Conservation (phyloP, 2,329 filamentous ascomycete genomes). For the Aspergillus neotritici region DNA sequence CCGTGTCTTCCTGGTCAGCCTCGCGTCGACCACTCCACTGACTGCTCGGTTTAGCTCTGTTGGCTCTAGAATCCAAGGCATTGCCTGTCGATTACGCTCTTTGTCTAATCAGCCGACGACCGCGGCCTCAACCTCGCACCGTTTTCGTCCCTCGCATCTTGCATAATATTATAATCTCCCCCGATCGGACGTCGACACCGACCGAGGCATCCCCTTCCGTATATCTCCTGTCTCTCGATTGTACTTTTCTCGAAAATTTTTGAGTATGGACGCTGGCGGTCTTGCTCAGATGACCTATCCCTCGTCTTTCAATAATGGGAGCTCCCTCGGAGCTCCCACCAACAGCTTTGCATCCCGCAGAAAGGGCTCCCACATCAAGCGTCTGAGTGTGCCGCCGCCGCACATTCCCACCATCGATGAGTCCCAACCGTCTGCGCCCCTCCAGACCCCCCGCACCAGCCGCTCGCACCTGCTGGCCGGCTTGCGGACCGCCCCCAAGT, state of each 20-base stretch:
- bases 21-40: too few species aligned
- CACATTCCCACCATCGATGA: slow-evolving; percentile 64
- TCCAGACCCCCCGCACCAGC: slow-evolving; percentile 83
- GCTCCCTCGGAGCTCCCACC: slow-evolving; percentile 66
- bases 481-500: slow-evolving; percentile 88
- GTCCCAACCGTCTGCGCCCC: slow-evolving; percentile 58
- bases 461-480: slow-evolving; percentile 91
- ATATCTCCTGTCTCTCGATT: slow-evolving; percentile 5
- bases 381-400: slow-evolving; percentile 70
- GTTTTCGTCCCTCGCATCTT: too few species aligned
- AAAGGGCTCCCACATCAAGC: slow-evolving; percentile 83
- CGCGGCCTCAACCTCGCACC: too few species aligned
- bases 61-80: too few species aligned
- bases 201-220: slow-evolving; percentile 4
- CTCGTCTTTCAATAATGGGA: slow-evolving; percentile 61
- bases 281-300: slow-evolving; percentile 98
- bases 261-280: slow-evolving; percentile 86
- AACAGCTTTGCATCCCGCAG: slow-evolving; percentile 80
- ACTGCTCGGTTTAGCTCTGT: too few species aligned
- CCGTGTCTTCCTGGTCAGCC: too few species aligned
- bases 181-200: too few species aligned
- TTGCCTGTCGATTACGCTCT: too few species aligned
- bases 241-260: slow-evolving; percentile 19
- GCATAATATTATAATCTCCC: too few species aligned
- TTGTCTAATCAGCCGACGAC: too few species aligned